A percentile compares a stretch with the other conserved stretches of the same genome.
phyloP scores from a whole-genome alignment of 306 rosid genomes.

The Vigna angularis region DNA sequence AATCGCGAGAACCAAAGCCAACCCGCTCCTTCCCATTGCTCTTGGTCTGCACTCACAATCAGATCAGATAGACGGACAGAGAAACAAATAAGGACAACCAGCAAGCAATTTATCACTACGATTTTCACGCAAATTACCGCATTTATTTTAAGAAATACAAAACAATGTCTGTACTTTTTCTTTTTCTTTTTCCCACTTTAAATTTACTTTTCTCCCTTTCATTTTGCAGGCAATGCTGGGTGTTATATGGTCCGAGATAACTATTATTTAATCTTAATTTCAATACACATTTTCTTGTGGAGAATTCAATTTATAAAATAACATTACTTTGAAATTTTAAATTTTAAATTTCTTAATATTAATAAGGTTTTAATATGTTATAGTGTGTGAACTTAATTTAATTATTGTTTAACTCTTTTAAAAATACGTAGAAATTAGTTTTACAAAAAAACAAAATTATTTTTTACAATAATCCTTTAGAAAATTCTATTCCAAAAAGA shows the following conservation, averaged over 20 bases:
- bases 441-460: no score
- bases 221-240: background rate
- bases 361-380: no score
- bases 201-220: background rate
- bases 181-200: background rate
- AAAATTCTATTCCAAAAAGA: no score
- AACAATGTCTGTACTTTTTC: background rate
- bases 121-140: background rate
- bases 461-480: no score
- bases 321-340: no score
- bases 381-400: no score
- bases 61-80: background rate
- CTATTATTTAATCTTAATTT: no score
- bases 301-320: no score
- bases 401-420: no score
- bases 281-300: no score
- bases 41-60: conserved; percentile 13
- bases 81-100: background rate
- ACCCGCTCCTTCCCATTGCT: conserved; percentile 47
- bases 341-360: no score
- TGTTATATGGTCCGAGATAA: background rate
- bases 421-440: no score
- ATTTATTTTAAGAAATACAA: background rate
- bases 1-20: conserved; percentile 51
- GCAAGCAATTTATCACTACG: conserved; percentile 18